Conservation (phyloP, 768 basidiomycete genomes). For the Trametopsis cervina region DNA sequence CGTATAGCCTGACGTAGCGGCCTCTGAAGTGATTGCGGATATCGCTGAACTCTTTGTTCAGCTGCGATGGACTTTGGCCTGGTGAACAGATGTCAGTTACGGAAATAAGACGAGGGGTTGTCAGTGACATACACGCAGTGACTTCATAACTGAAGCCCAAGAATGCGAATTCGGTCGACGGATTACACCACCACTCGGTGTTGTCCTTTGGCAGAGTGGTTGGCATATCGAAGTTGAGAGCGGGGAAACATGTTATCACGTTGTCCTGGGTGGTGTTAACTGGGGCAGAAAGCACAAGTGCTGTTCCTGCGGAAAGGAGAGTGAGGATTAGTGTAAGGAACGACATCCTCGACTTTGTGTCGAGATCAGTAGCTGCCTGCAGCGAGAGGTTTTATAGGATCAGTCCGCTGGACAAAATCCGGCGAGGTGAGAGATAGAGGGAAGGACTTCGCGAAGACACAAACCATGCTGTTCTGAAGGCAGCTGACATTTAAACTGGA, state of each 20-base stretch:
- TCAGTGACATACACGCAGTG: constrained; percentile 7
- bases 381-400: constrained; percentile 5
- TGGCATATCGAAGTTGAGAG: constrained; percentile 50
- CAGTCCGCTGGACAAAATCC: constrained; percentile 3
- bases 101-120: background rate
- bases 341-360: constrained; percentile 7
- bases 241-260: constrained; percentile 28
- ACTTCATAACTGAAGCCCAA: constrained; percentile 75
- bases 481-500: constrained; percentile 13
- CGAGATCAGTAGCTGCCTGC: constrained; percentile 8
- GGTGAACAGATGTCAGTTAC: background rate
- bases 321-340: constrained; percentile 3
- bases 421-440: constrained; percentile 8
- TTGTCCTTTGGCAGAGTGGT: constrained; percentile 30
- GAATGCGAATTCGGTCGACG: constrained; percentile 63
- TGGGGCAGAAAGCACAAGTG: constrained; percentile 4
- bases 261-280: background rate
- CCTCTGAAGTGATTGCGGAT: constrained; percentile 51
- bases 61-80: constrained; percentile 50
- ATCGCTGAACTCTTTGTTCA: constrained; percentile 49
- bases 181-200: constrained; percentile 46
- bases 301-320: background rate
- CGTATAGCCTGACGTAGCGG: constrained; percentile 52
- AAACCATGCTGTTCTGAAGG: background rate
- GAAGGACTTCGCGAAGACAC: constrained; percentile 4